Base-by-base conservation (phyloP, 2,329 filamentous ascomycete species). In the Monilinia fructigena region DNA sequence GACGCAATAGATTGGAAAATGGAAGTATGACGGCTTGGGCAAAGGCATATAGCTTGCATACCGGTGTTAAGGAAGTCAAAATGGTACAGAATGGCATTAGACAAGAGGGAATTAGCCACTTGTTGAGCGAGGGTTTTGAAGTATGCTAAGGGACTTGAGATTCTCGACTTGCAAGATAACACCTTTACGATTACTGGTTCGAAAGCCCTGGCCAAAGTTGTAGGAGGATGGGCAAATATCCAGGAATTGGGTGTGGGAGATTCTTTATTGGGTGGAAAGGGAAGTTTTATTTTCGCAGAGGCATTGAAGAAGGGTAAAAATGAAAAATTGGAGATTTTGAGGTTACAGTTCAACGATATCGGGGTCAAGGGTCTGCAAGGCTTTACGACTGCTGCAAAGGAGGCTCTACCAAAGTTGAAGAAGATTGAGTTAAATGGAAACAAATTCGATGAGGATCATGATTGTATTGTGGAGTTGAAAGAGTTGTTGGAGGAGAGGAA, bases 1-100 rank as follows among this genome's bases (percentile, higher is more conserved):
- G 95, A 53, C 91, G 95, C 72, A 99, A 99, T 81, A 85, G 95
- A 72, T 84, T 99, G 60, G 95, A 99, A 81, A 97, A 93, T 74
- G 95, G 94, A 72, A 95, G 90, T 76, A 99, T 99, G 95, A 87
- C 86, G 18, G 93, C 94, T 0, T 99, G 95, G 95, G 93, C 93
- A 53, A 90, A 89, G 77, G 85, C 92, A 0, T 97, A 92, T 78
- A 87, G 88, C 74, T 88, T 94, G 67, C 92, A 98, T 77, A 87
- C 85, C 71, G 89, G 90, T 66, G 85, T 99, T 70, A 90, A 89
- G 79, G 88, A 88, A 67, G 86, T 99, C 72, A 96, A 94, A 83
- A 98, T 99, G 95, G 92, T 96, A 35, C 95, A 98, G 79, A 98
- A 99, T 77, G 95, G 95, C 63, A 99, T 99, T 73, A 86, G 95